Percentiles rank a stretch among this genome's conserved stretches.
phyloP scores from a whole-genome alignment of 192 early-diverging fungal genomes.

The Chytriomyces confervae region DNA sequence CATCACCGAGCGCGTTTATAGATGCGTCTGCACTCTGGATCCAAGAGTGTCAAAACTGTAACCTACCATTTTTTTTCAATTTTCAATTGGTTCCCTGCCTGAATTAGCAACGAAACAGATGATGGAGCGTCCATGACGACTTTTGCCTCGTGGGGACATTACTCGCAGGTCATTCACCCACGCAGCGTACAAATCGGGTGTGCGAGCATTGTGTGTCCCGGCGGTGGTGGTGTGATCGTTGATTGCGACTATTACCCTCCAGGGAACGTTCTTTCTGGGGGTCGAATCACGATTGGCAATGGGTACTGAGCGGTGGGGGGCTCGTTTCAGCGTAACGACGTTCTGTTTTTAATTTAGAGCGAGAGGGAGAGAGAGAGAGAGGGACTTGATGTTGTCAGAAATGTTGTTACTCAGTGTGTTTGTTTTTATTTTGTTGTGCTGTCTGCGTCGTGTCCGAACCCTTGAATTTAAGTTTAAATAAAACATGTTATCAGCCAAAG shows the following conservation, averaged over 20 bases:
- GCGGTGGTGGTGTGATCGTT: not conserved
- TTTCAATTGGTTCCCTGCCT: not conserved
- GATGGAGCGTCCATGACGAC: slow-evolving; percentile 8
- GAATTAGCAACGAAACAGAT: not conserved
- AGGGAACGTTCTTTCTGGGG: not conserved
- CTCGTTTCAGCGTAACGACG: too few relatives aligned
- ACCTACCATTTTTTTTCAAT: not conserved
- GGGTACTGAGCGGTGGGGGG: slow-evolving; percentile 5
- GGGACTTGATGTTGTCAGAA: too few relatives aligned
- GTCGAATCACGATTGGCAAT: slow-evolving; percentile 14
- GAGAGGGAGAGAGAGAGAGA: too few relatives aligned
- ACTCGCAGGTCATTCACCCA: slow-evolving; percentile 26
- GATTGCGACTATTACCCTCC: slow-evolving; percentile 20
- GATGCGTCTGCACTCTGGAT: slow-evolving; percentile 2
- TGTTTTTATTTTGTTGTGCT: too few relatives aligned
- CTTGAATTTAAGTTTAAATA: too few relatives aligned
- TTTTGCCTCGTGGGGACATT: slow-evolving; percentile 22
- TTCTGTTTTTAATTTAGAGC: too few relatives aligned
- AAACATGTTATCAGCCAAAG: too few relatives aligned
- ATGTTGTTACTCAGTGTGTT: too few relatives aligned
- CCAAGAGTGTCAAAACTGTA: slow-evolving; percentile 12
- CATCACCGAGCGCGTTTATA: not conserved
- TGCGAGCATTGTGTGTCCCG: not conserved
- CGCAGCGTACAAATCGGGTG: not conserved
- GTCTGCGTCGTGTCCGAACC: too few relatives aligned